Evolutionary conservation across 2,329 filamentous ascomycete species (phyloP).

Genomic region (Paraphaeosphaeria sporulosa): DNA sequence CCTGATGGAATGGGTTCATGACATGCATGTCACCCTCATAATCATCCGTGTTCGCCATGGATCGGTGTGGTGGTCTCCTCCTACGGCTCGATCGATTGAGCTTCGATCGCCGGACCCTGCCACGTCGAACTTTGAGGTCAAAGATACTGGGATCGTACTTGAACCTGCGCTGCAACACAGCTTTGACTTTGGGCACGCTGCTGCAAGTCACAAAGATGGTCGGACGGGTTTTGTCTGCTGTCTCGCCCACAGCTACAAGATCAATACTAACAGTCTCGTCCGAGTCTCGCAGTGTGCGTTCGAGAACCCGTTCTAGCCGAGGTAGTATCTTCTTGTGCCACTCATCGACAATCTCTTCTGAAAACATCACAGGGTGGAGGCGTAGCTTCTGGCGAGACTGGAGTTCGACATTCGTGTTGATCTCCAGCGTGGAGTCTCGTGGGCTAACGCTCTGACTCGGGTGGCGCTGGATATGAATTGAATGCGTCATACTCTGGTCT

Average conservation of each 20-base stretch:
- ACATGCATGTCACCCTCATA: constrained; percentile 51
- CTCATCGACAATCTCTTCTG: constrained; percentile 69
- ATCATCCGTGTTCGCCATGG: constrained; percentile 48
- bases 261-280: constrained; percentile 81
- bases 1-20: constrained; percentile 79
- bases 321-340: constrained; percentile 78
- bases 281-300: constrained; percentile 74
- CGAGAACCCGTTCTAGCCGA: constrained; percentile 74
- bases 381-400: constrained; percentile 44
- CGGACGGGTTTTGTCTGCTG: constrained; percentile 69
- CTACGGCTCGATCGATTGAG: constrained; percentile 48
- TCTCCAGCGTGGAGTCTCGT: constrained; percentile 43
- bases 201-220: constrained; percentile 81
- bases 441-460: constrained; percentile 29
- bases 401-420: constrained; percentile 41
- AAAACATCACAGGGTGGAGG: constrained; percentile 59
- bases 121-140: constrained; percentile 75
- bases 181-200: constrained; percentile 75
- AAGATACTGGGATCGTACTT: constrained; percentile 71
- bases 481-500: constrained; percentile 13
- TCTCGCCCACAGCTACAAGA: constrained; percentile 76
- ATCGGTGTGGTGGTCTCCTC: constrained; percentile 46
- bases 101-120: constrained; percentile 71
- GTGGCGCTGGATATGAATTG: constrained; percentile 23
- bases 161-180: constrained; percentile 74